Percentiles rank a stretch among this genome's conserved stretches.
Evolutionary conservation across 208 protist species (phyloP).

Genomic region (Leishmania arabica): DNA sequence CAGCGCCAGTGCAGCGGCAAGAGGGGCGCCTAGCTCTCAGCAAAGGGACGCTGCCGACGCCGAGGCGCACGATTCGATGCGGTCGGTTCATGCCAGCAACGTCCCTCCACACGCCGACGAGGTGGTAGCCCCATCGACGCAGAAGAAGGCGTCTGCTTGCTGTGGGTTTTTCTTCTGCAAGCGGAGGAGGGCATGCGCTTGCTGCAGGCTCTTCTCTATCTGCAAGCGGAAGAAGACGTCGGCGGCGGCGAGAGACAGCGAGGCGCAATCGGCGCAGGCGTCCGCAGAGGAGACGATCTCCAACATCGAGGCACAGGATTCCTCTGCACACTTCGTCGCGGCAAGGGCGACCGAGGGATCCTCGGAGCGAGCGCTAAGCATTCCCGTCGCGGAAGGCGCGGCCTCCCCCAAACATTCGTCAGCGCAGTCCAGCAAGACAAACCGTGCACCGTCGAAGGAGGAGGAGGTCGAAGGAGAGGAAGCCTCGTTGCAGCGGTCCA

Average conservation of each 20-base stretch:
- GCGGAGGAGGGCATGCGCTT: background rate
- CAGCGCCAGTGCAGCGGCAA: background rate
- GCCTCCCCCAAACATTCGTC: background rate
- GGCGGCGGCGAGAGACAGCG: background rate
- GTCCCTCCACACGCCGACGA: background rate
- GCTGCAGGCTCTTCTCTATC: background rate
- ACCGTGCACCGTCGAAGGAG: background rate
- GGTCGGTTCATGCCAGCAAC: background rate
- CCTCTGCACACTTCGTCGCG: background rate
- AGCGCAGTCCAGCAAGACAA: background rate
- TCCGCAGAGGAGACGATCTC: background rate
- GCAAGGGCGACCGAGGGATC: background rate
- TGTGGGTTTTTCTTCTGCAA: slow-evolving; percentile 10
- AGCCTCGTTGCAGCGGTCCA: background rate
- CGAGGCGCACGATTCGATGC: background rate
- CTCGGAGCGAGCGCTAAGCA: slow-evolving; percentile 12
- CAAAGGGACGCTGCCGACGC: background rate
- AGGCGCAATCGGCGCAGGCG: background rate
- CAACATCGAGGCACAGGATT: background rate
- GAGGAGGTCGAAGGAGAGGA: background rate
- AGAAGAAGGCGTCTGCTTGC: slow-evolving; percentile 6
- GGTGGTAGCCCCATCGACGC: background rate
- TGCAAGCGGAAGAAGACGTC: background rate
- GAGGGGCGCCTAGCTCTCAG: slow-evolving; percentile 1
- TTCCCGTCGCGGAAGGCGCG: slow-evolving; percentile 1